Evolutionary conservation across 129 eudicot genomes (phyloP).

Genomic region (Oenanthe sinensis): DNA sequence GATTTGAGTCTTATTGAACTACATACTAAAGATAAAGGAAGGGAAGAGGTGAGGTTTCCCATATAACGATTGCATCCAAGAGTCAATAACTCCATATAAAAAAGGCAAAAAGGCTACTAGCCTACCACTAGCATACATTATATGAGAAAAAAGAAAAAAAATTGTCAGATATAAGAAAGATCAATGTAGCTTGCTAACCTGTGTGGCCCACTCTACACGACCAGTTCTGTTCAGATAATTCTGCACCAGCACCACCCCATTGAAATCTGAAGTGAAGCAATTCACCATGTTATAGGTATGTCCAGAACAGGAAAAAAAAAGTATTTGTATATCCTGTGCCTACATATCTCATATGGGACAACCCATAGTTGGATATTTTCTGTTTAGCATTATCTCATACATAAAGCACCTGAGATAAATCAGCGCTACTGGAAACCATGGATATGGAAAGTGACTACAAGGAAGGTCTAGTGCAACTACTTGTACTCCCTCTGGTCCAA

Average conservation of each 20-base stretch:
- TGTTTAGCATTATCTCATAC: neutral
- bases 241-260: slow-evolving; percentile 84
- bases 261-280: slow-evolving; percentile 57
- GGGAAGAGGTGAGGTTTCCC: neutral
- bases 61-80: neutral
- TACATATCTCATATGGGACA: neutral
- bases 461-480: neutral
- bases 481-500: neutral
- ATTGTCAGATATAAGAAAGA: neutral
- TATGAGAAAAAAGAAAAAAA: neutral
- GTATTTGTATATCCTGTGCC: neutral
- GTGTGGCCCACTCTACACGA: slow-evolving; percentile 76
- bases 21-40: neutral
- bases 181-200: slow-evolving; percentile 32
- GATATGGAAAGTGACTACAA: neutral
- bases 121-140: neutral
- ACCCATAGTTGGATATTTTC: neutral
- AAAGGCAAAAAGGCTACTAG: neutral
- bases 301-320: neutral
- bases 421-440: neutral
- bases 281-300: neutral
- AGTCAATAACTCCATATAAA: neutral
- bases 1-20: neutral
- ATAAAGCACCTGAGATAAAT: neutral
- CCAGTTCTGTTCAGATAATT: slow-evolving; percentile 75